A percentile compares a stretch with the other conserved stretches of the same genome.
phyloP scores from a whole-genome alignment of 306 rosid genomes.

The Prunus dulcis region DNA sequence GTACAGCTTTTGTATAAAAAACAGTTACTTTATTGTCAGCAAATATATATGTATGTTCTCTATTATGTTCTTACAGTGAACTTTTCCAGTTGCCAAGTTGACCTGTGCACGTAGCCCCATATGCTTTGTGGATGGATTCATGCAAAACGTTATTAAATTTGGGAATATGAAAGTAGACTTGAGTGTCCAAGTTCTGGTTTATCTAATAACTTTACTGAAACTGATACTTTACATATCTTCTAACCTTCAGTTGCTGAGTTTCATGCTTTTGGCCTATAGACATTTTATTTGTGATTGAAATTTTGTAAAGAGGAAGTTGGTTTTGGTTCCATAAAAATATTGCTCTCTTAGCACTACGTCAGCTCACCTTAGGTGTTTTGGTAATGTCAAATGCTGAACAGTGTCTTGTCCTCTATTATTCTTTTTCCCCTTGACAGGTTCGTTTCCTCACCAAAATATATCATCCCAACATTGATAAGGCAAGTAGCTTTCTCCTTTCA shows the following conservation, averaged over 20 bases:
- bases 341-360: background rate
- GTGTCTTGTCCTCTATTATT: background rate
- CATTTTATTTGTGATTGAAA: background rate
- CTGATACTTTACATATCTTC: background rate
- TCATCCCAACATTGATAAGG: conserved; percentile 45
- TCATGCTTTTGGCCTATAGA: background rate
- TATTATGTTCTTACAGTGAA: too few relatives aligned
- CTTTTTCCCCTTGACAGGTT: conserved; percentile 14
- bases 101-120: too few relatives aligned
- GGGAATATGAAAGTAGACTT: too few relatives aligned
- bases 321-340: background rate
- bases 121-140: too few relatives aligned
- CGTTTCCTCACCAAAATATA: conserved; percentile 43
- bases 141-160: too few relatives aligned
- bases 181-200: too few relatives aligned
- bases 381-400: background rate
- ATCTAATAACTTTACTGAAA: background rate
- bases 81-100: too few relatives aligned
- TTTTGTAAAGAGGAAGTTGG: background rate
- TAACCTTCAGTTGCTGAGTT: background rate
- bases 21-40: too few relatives aligned
- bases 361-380: background rate
- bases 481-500: conserved; percentile 7
- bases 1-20: too few relatives aligned
- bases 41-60: too few relatives aligned